phyloP scores from a whole-genome alignment of 208 protist genomes.

The Vickermania spadyakhi region DNA sequence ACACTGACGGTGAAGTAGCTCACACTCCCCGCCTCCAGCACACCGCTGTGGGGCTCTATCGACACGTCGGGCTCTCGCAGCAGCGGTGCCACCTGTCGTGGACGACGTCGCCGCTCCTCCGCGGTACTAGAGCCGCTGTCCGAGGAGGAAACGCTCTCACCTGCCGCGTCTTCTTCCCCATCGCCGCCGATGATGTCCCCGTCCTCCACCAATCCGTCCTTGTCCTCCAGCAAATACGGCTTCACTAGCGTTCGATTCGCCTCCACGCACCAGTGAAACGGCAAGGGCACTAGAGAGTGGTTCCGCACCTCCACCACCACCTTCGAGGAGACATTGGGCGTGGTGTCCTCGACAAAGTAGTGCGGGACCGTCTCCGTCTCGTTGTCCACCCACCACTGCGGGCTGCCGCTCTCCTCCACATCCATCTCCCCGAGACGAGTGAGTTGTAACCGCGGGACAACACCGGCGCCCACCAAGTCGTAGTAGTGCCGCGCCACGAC shows the following conservation, averaged over 20 bases:
- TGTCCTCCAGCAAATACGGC: background rate
- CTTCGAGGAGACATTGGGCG: constrained; percentile 34
- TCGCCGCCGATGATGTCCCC: background rate
- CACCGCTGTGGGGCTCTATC: constrained; percentile 20
- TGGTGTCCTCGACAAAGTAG: constrained; percentile 46
- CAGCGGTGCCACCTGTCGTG: constrained; percentile 2
- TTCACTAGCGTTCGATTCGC: constrained; percentile 6
- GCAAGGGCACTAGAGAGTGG: constrained; percentile 40
- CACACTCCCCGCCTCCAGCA: constrained; percentile 16
- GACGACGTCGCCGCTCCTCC: background rate
- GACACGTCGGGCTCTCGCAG: constrained; percentile 5
- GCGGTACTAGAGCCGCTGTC: background rate
- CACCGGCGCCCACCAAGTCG: constrained; percentile 34
- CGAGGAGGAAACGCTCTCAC: background rate
- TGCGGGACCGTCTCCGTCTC: constrained; percentile 19
- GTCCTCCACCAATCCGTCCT: background rate
- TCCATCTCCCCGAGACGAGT: constrained; percentile 31
- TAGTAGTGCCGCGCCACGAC: constrained; percentile 51
- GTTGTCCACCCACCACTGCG: constrained; percentile 21
- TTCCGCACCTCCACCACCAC: constrained; percentile 54
- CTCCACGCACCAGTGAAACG: constrained; percentile 47
- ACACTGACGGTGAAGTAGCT: constrained; percentile 24
- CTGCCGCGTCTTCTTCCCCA: background rate
- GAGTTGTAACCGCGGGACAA: constrained; percentile 61
- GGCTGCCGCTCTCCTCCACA: constrained; percentile 19